Conservation (phyloP, 2,329 filamentous ascomycete species). For the Claviceps pusilla region DNA sequence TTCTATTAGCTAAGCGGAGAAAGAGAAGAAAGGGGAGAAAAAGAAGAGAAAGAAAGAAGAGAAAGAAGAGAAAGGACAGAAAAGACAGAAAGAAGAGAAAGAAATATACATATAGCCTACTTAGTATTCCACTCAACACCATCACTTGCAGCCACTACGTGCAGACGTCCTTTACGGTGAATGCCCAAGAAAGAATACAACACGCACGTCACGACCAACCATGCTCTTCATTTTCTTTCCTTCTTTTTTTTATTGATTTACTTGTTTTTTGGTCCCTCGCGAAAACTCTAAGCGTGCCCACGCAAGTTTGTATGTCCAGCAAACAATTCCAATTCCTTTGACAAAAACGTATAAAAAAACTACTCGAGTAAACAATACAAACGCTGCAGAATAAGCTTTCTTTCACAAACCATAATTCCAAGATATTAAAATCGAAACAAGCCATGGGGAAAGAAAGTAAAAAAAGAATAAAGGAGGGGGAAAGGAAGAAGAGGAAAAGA, state of each 20-base stretch:
- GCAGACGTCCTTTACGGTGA: no score
- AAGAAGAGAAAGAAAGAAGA: no score
- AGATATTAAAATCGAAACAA: not conserved
- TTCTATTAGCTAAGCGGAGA: no score
- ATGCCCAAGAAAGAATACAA: no score
- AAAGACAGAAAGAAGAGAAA: no score
- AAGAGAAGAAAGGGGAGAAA: no score
- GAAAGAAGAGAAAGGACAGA: no score
- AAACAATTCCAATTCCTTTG: not conserved
- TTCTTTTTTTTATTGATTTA: not conserved
- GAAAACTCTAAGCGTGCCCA: not conserved
- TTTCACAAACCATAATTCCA: not conserved
- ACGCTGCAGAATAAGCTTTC: constrained; percentile 1
- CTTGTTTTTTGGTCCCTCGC: not conserved
- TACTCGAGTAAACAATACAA: not conserved
- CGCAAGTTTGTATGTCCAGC: not conserved
- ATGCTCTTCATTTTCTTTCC: not conserved
- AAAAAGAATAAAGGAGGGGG: not conserved
- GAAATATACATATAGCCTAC: no score
- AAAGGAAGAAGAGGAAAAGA: not conserved
- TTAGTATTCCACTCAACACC: no score
- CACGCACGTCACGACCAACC: not conserved
- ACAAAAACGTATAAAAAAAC: constrained; percentile 1
- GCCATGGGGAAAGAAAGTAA: no score
- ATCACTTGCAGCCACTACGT: no score